Base-by-base conservation (phyloP, 345 rosid genomes). In the Salix dunnii region DNA sequence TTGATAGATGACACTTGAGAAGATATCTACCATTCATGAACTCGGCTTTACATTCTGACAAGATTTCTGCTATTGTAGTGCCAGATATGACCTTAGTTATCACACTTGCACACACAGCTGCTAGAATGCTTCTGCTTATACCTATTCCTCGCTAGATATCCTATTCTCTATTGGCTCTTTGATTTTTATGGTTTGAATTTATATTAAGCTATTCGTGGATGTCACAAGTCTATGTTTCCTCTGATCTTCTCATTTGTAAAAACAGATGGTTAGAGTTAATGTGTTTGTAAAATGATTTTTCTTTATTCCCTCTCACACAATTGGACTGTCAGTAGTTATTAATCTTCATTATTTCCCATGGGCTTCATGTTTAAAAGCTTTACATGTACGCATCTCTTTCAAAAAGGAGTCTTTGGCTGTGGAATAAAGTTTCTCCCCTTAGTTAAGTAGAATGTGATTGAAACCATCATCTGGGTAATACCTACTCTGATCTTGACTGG, bases 401-500 rank as follows among this genome's bases (percentile, higher is more conserved):
- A 67, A 27, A 12, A 62, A 62, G 31, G 42, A 74, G 31, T 6
- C n/a, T 58, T 58, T 58, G n/a, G 62, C 28, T 58, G 28, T 58
- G 62, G 12, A 55, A 55, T 55, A 33, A 71, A 40, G 43, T 65
- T 72, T 74, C 55, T 31, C 76, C 75, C 72, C 73, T 43, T 75
- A 70, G 17, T 65, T 48, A 71, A 61, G 64, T 66, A 16, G 4
- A 67, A 62, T 75, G 78, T 35, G 5, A 17, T 78, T 33, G 81
- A 68, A 61, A 80, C 75, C 71, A 71, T 76, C 62, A 74, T 73
- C 61, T 74, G 67, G 61, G 62, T 72, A 40, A 38, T 84, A 76
- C 71, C 72, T 84, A 79, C 84, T 83, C 74, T 78, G 80, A 77
- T 82, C 88, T 73, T 81, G 76, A 76, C 73, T 69, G 74, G 81